These are phyloP conservation scores for Aspergillus jensenii DNA, from an alignment of 2,329 filamentous ascomycete species.

Conservation along the genomic window DNA sequence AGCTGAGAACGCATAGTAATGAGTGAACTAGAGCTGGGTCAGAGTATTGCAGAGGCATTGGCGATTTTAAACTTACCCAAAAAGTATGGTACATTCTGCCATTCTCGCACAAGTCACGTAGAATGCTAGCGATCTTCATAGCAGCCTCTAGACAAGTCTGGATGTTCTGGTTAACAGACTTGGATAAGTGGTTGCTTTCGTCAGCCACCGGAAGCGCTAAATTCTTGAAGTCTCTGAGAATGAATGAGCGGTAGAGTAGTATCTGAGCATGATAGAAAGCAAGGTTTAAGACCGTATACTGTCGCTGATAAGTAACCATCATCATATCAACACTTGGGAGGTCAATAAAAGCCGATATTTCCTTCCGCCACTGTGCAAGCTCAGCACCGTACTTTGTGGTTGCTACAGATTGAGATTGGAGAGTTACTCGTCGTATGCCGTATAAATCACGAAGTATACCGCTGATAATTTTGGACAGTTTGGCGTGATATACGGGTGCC, in stretches of 20 bases:
- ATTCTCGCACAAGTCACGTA: slow-evolving; percentile 40
- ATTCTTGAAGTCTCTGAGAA: slow-evolving; percentile 26
- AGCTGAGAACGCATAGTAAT: slow-evolving; percentile 49
- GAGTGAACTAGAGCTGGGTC: slow-evolving; percentile 22
- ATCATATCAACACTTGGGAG: slow-evolving; percentile 32
- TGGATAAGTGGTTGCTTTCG: slow-evolving; percentile 17
- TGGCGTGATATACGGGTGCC: slow-evolving; percentile 47
- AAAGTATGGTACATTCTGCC: slow-evolving; percentile 42
- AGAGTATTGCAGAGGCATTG: neutral
- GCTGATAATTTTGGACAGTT: slow-evolving; percentile 46
- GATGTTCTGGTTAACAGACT: slow-evolving; percentile 21
- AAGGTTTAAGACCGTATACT: slow-evolving; percentile 36
- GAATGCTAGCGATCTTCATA: slow-evolving; percentile 38
- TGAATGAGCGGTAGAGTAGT: slow-evolving; percentile 34
- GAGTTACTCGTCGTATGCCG: slow-evolving; percentile 13
- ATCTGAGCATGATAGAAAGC: slow-evolving; percentile 38
- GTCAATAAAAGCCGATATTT: slow-evolving; percentile 36
- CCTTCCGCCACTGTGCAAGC: slow-evolving; percentile 47
- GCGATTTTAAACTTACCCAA: slow-evolving; percentile 31
- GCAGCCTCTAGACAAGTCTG: slow-evolving; percentile 41
- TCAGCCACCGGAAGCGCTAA: slow-evolving; percentile 9
- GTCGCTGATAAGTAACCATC: slow-evolving; percentile 51
- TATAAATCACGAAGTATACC: slow-evolving; percentile 48
- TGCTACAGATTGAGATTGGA: slow-evolving; percentile 28
- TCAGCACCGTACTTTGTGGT: slow-evolving; percentile 44